Evolutionary conservation across 176 grass and related monocot genomes (phyloP), one percentile per base, ranked within the genome.

Genomic region (Tillandsia leiboldiana): DNA sequence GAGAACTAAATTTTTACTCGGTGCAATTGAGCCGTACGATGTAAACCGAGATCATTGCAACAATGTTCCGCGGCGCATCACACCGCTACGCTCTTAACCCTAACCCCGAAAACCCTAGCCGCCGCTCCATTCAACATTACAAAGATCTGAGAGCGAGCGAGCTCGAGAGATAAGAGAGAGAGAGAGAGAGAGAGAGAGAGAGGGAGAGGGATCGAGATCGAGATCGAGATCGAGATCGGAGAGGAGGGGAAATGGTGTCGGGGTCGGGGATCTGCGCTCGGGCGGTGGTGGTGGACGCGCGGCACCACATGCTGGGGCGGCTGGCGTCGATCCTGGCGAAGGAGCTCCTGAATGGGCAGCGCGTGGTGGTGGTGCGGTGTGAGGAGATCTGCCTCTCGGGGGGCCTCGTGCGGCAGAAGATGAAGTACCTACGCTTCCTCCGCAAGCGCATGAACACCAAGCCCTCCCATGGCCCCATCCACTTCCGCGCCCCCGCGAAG

Each of bases 401-500:
- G 0, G 78, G 78, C 11, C 70, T 80, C 27, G 78, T 80, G 50
- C 58, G 78, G 14, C 81, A 83, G 81, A 83, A 83, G 51, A 83
- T 83, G 81, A 83, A 83, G 75, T 83, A 83, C 51, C 75, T 73
- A 8, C 50, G 81, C 51, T 83, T 83, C 51, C 63, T 83, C 14
- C 81, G 81, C 75, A 83, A 83, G 75, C 73, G 81, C 23, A 83
- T 83, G 81, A 83, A 83, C 69, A 83, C 81, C 12, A 83, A 83
- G 52, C 81, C 81, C 0, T 78, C 74, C 50, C 81, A 83, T 20
- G 81, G 81, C 1, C 81, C 81, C 62, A 83, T 83, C 22, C 81
- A 83, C 63, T 83, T 77, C 74, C 81, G 81, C 2, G 73, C 81
- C 18, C 81, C 81, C 24, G 51, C 81, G 50, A 83, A 83, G 81